A percentile compares a stretch with the other conserved stretches of the same genome.
These are phyloP conservation scores for Colletotrichum ledebouriae DNA, from an alignment of 2,329 filamentous ascomycete species.

Conservation along the genomic window DNA sequence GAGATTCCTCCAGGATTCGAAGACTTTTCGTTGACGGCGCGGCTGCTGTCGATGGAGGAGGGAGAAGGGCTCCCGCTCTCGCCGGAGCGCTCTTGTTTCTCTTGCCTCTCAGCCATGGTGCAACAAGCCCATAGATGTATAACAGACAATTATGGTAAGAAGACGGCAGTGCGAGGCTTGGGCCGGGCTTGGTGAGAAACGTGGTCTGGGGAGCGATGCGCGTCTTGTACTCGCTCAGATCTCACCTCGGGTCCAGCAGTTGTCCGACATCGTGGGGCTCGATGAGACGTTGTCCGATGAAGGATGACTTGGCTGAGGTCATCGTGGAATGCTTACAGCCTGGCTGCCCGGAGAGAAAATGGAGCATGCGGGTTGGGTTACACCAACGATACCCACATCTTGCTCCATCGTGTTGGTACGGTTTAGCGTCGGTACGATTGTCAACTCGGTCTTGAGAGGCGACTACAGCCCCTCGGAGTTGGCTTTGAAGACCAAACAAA, in stretches of 20 bases:
- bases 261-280: slow-evolving; percentile 20
- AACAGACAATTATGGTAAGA: neutral
- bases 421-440: too few species aligned
- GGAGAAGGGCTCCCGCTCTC: slow-evolving; percentile 27
- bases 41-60: slow-evolving; percentile 29
- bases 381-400: slow-evolving; percentile 22
- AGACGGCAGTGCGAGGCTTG: neutral
- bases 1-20: slow-evolving; percentile 22
- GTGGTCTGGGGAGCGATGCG: slow-evolving; percentile 15
- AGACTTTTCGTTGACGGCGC: slow-evolving; percentile 18
- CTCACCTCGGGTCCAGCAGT: neutral
- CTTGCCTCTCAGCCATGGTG: slow-evolving; percentile 35
- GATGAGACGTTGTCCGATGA: slow-evolving; percentile 3
- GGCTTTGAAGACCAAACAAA: neutral
- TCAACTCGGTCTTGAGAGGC: too few species aligned
- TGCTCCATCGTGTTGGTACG: neutral
- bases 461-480: neutral
- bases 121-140: neutral
- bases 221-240: slow-evolving; percentile 37
- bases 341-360: slow-evolving; percentile 2
- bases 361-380: slow-evolving; percentile 18
- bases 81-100: slow-evolving; percentile 31
- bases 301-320: slow-evolving; percentile 42
- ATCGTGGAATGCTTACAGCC: slow-evolving; percentile 4
- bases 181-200: slow-evolving; percentile 10